These are phyloP conservation scores for Gamarada debralockiae DNA, from an alignment of 495 filamentous ascomycete genomes.

Conservation along the genomic window DNA sequence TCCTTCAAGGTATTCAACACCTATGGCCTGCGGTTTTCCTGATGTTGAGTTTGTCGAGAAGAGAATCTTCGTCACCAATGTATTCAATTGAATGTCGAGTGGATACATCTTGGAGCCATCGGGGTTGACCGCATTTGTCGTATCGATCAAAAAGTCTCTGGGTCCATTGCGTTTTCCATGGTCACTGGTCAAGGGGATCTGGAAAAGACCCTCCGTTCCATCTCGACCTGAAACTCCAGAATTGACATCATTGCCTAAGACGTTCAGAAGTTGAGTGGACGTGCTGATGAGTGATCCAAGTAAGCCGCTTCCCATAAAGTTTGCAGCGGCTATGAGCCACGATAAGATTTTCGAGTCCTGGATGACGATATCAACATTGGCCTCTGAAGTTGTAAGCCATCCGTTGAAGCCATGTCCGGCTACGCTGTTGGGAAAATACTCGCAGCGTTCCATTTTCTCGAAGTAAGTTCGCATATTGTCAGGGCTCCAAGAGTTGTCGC, in stretches of 20 bases:
- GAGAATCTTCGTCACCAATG: conserved; percentile 54
- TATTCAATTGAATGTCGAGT: conserved; percentile 54
- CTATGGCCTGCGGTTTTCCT: conserved; percentile 47
- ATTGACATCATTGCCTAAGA: conserved; percentile 46
- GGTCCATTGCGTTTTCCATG: conserved; percentile 44
- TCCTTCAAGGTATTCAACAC: conserved; percentile 61
- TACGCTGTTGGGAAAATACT: conserved; percentile 13
- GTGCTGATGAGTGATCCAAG: neutral
- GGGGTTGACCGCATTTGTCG: conserved; percentile 42
- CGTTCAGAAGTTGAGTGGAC: neutral
- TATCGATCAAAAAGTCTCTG: conserved; percentile 50
- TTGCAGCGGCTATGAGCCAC: conserved; percentile 35
- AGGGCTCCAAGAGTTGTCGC: conserved; percentile 37
- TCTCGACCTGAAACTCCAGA: conserved; percentile 30
- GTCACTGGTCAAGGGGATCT: conserved; percentile 47
- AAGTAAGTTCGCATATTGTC: conserved; percentile 44
- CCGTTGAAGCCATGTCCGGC: conserved; percentile 49
- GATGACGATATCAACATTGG: conserved; percentile 33
- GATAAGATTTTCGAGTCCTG: conserved; percentile 41
- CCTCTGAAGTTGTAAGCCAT: conserved; percentile 31
- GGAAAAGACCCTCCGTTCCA: conserved; percentile 13
- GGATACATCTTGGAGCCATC: conserved; percentile 53
- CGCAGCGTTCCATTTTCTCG: conserved; percentile 17
- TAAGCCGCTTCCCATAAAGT: neutral
- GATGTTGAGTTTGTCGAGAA: conserved; percentile 49